phyloP scores from a whole-genome alignment of 2,329 filamentous ascomycete genomes.

The Sarocladium strictum region DNA sequence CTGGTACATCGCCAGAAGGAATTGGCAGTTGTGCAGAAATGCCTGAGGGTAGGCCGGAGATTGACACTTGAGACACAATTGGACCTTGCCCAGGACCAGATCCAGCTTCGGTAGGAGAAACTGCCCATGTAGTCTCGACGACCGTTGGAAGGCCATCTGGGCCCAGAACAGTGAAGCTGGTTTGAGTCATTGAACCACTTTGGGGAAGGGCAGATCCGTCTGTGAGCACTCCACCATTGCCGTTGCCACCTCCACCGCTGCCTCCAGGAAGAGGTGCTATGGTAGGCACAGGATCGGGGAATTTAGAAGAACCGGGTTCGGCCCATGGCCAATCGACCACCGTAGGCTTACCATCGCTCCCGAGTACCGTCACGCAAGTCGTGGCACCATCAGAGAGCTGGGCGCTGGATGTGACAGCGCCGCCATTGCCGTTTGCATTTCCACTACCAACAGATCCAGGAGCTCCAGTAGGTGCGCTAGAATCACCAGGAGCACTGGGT shows the following conservation, averaged over 20 bases:
- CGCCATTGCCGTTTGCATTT: not conserved
- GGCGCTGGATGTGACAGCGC: not conserved
- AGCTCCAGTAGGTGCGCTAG: not conserved
- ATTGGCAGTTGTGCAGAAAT: not conserved
- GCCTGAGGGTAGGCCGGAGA: not conserved
- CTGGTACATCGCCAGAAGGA: slow-evolving; percentile 9
- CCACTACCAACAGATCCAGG: not conserved
- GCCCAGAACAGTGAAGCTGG: slow-evolving; percentile 9
- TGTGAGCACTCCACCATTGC: not conserved
- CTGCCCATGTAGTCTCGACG: slow-evolving; percentile 12
- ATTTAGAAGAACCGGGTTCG: not conserved
- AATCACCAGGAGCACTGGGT: not conserved
- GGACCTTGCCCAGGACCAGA: slow-evolving; percentile 3
- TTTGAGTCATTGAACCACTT: not conserved
- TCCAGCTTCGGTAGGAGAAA: slow-evolving; percentile 14
- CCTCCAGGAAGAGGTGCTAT: not conserved
- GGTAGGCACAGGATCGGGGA: not conserved
- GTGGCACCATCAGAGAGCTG: not conserved
- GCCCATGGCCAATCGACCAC: slow-evolving; percentile 10
- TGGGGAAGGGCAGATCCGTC: not conserved
- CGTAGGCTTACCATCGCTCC: slow-evolving; percentile 9
- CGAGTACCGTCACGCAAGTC: not conserved
- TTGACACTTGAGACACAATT: not conserved
- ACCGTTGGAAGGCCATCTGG: slow-evolving; percentile 6
- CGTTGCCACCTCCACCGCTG: not conserved